Percentiles rank a stretch among this genome's conserved stretches.
phyloP scores from a whole-genome alignment of 1,284 basidiomycete genomes.

The Xerocomus cyaneibrunnescens region DNA sequence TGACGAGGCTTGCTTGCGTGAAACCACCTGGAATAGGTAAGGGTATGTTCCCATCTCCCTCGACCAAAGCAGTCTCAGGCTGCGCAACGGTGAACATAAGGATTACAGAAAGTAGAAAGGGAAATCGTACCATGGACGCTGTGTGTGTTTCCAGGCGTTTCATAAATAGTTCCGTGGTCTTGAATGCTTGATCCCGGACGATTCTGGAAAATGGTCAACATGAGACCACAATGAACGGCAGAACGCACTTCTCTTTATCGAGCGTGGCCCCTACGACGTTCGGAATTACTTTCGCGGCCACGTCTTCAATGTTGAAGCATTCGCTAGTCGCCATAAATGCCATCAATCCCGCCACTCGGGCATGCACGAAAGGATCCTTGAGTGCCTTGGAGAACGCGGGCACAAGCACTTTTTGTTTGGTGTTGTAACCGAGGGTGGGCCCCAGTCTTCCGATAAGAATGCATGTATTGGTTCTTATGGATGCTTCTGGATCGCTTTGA shows the following conservation, averaged over 20 bases:
- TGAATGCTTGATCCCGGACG: constrained; percentile 94
- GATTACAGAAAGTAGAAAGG: background rate
- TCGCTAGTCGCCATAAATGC: constrained; percentile 95
- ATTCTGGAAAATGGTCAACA: constrained; percentile 49
- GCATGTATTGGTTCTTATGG: constrained; percentile 97
- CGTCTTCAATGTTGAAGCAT: constrained; percentile 84
- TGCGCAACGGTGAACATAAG: constrained; percentile 29
- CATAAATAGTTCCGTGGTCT: constrained; percentile 83
- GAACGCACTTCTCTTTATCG: constrained; percentile 82
- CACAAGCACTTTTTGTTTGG: constrained; percentile 93
- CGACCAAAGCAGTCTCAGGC: constrained; percentile 65
- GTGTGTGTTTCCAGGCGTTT: constrained; percentile 81
- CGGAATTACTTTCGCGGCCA: constrained; percentile 89
- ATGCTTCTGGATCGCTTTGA: constrained; percentile 90
- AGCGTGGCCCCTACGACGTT: constrained; percentile 78
- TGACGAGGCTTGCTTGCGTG: constrained; percentile 64
- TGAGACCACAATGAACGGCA: background rate
- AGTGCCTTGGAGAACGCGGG: constrained; percentile 92
- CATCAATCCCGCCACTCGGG: constrained; percentile 93
- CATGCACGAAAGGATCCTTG: constrained; percentile 92
- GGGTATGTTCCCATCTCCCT: constrained; percentile 37
- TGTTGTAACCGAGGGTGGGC: constrained; percentile 81
- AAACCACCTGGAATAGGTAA: constrained; percentile 38
- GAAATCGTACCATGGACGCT: constrained; percentile 64
- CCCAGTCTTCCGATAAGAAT: constrained; percentile 93